Evolutionary conservation across 352 stramenopile genomes (phyloP), one percentile per base, ranked within the genome.

Genomic region (Phytopythium mirpurense): DNA sequence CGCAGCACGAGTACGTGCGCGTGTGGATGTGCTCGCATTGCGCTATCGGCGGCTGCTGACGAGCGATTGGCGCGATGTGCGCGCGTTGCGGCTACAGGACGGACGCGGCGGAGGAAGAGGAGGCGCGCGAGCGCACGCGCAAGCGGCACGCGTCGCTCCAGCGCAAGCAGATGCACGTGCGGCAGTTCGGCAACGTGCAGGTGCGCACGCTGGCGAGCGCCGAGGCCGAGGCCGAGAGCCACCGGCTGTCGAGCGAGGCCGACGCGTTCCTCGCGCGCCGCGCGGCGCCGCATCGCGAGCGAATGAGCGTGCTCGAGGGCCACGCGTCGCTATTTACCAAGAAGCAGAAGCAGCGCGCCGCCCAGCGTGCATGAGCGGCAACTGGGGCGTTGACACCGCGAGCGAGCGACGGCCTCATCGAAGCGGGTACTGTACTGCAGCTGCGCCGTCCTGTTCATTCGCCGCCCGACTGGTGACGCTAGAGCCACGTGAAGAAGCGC

Each of bases 181-280:
- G 78, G 32, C 68, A 88, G 53, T 93, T 93, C 41, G 82, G 76
- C 41, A 76, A 74, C 51, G 76, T 93, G 48, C 59, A 88, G 27
- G 79, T 90, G 60, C 76, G 88, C 65, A 90, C 79, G 21, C 65
- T 88, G 31, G 70, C 78, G 15, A 54, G 64, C 12, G 44, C 88
- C 23, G 41, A 47, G 14, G 60, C 58, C n/a, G 60, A 77, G 53
- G 68, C 66, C 26, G 16, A n/a, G 19, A 53, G 47, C 32, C 83
- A 76, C 26, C 37, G 62, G 37, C 57, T 93, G 32, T 74, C 71
- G 2, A 55, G 60, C 10, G 72, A 66, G 35, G 78, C 79, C 5
- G 57, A 68, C 36, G 52, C 62, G 32, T 90, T 93, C 51, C 34
- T 90, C n/a, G 56, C 68, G 24, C 74, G 70, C 45, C 72, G 69